A percentile compares a stretch with the other conserved stretches of the same genome.
Conservation (phyloP, 345 rosid genomes). For the Odontarrhena argentea region DNA sequence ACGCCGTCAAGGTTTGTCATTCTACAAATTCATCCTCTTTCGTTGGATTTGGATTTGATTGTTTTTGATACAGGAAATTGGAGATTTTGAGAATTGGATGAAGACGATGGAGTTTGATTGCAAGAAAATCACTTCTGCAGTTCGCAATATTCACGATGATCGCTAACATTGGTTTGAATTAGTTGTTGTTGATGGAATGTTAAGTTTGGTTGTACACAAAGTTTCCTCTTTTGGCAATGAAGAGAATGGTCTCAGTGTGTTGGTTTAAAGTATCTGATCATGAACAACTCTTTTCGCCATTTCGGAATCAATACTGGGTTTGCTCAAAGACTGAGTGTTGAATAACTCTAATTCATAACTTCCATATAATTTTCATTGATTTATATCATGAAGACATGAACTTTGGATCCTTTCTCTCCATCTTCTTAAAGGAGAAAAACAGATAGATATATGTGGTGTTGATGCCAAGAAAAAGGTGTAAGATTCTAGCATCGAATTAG, state of each 20-base stretch:
- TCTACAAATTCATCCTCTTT: not conserved
- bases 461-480: too few relatives aligned
- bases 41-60: constrained; percentile 13
- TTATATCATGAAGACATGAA: too few relatives aligned
- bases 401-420: too few relatives aligned
- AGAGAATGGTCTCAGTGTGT: too few relatives aligned
- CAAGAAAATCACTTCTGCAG: constrained; percentile 74
- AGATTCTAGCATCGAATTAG: too few relatives aligned
- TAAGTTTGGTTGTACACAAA: constrained; percentile 64
- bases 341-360: too few relatives aligned
- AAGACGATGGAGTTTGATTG: constrained; percentile 92
- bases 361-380: too few relatives aligned
- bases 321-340: too few relatives aligned
- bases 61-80: constrained; percentile 60
- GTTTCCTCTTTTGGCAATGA: constrained; percentile 43
- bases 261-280: constrained; percentile 1
- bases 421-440: too few relatives aligned
- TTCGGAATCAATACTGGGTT: constrained; percentile 46
- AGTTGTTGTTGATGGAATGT: not conserved
- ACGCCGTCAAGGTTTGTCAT: constrained; percentile 67
- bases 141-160: constrained; percentile 65
- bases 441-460: too few relatives aligned
- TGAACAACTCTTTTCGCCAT: constrained; percentile 60
- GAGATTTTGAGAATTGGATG: constrained; percentile 97
- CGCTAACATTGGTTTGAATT: constrained; percentile 6